Conservation (phyloP, 2,329 filamentous ascomycete genomes). For the Thyridium curvatum region DNA sequence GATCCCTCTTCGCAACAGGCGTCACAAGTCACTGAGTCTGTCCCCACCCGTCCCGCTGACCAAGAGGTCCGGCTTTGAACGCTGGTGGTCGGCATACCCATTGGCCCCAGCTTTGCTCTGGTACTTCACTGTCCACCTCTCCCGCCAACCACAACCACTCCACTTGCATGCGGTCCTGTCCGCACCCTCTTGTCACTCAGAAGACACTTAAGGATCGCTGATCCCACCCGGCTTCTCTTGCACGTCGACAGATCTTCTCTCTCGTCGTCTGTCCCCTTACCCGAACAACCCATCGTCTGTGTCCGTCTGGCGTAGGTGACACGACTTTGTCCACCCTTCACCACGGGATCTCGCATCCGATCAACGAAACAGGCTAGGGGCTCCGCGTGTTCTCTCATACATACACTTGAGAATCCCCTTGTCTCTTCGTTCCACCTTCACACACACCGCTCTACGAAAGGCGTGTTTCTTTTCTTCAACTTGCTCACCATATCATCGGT, state of each 20-base stretch:
- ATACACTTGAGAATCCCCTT: slow-evolving; percentile 1
- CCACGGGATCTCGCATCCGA: slow-evolving; percentile 43
- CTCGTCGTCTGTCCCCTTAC: slow-evolving; percentile 17
- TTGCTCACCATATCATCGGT: slow-evolving; percentile 11
- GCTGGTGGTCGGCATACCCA: slow-evolving; percentile 28
- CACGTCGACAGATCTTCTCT: slow-evolving; percentile 22
- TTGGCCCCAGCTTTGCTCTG: slow-evolving; percentile 24
- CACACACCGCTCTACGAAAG: slow-evolving; percentile 5
- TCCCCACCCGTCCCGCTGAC: slow-evolving; percentile 36
- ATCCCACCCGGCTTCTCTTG: slow-evolving; percentile 37
- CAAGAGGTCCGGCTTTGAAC: slow-evolving; percentile 28
- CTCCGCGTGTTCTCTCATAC: slow-evolving; percentile 10
- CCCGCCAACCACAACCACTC: slow-evolving; percentile 13
- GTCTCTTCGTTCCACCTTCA: slow-evolving; percentile 1
- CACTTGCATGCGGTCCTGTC: slow-evolving; percentile 24
- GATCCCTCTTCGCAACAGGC: slow-evolving; percentile 46
- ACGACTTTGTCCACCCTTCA: slow-evolving; percentile 33
- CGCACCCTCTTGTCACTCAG: slow-evolving; percentile 28
- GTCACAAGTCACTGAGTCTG: slow-evolving; percentile 36
- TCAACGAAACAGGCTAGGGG: slow-evolving; percentile 34
- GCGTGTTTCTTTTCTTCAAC: slow-evolving; percentile 5
- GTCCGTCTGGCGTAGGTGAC: slow-evolving; percentile 13
- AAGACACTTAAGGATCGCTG: slow-evolving; percentile 55
- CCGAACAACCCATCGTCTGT: slow-evolving; percentile 11
- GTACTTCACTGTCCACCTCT: slow-evolving; percentile 19